Base-by-base conservation (phyloP, 2,329 filamentous ascomycete species). In the Beauveria sp. region DNA sequence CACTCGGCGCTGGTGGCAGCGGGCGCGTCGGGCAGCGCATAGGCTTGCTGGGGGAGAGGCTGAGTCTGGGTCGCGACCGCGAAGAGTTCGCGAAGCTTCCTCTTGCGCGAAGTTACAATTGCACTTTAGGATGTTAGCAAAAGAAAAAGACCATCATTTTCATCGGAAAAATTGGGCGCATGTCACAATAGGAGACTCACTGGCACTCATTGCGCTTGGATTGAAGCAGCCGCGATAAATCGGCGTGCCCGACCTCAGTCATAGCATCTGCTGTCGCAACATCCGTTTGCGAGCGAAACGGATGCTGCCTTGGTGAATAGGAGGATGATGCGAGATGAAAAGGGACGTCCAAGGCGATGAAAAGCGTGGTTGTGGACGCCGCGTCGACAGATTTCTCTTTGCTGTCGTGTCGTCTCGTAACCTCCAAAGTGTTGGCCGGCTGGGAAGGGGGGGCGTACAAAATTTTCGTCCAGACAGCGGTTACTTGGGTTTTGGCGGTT, bases 31-130 rank as follows among this genome's bases (percentile, higher is more conserved):
- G 77, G 75, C 66, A 82, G 80, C 69, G 78, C 77, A 71, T 84
- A 79, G 73, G 79, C 78, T 74, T 80, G 76, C 71, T 83, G 81
- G 69, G 84, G 83, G 69, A 86, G 79, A 73, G 79, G 77, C 75
- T 85, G 80, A 71, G 81, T 76, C 75, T 87, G 85, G 74, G 88
- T 89, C 80, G 90, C 87, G 82, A 90, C 84, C 69, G 84, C 82
- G 80, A 89, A 96, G 70, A 96, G 84, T 79, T 94, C 89, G 74
- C 88, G 88, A 73, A 96, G 83, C 82, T 96, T 96, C 76, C 91
- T 87, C 84, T 96, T 94, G 77, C 90, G 89, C 82, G 89, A 91
- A 76, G 82, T 83, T 81, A 89, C 84, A 83, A 88, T 87, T 83
- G 83, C 81, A 77, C 86, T 89, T 72, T 63, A 67, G 64, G 64